A percentile compares a stretch with the other conserved stretches of the same genome.
Conservation (phyloP, 2,329 filamentous ascomycete genomes). For the Cladorrhinum sp. region DNA sequence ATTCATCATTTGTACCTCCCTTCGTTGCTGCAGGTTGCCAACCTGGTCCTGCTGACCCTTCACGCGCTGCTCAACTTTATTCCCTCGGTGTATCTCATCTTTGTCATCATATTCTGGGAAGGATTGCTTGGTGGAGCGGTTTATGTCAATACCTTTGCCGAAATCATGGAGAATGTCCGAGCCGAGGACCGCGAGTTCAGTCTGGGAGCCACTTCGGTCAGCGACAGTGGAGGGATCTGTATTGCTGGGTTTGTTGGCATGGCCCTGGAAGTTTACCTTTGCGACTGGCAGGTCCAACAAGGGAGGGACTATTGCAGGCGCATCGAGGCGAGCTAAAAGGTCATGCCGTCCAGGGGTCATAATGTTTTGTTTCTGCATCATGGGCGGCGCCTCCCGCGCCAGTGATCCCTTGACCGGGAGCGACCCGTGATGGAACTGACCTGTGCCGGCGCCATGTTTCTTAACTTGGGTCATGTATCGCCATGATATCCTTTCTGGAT, state of each 20-base stretch:
- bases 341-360: background rate
- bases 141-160: conserved; percentile 94
- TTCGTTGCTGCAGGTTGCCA: conserved; percentile 75
- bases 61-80: conserved; percentile 81
- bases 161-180: conserved; percentile 81
- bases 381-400: too few species aligned
- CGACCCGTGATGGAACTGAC: background rate
- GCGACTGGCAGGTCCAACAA: conserved; percentile 77
- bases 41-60: conserved; percentile 67
- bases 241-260: conserved; percentile 83
- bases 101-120: conserved; percentile 87
- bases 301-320: conserved; percentile 72
- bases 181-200: conserved; percentile 84
- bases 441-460: background rate
- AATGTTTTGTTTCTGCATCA: background rate
- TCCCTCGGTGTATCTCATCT: conserved; percentile 82
- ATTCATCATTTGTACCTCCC: conserved; percentile 79
- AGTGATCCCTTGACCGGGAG: background rate
- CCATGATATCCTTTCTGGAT: background rate
- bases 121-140: conserved; percentile 86
- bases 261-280: conserved; percentile 75
- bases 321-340: conserved; percentile 41
- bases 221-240: conserved; percentile 87
- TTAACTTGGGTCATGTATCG: background rate
- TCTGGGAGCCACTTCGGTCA: conserved; percentile 83